phyloP scores from a whole-genome alignment of 345 rosid genomes.

The Arabidopsis arenosa region DNA sequence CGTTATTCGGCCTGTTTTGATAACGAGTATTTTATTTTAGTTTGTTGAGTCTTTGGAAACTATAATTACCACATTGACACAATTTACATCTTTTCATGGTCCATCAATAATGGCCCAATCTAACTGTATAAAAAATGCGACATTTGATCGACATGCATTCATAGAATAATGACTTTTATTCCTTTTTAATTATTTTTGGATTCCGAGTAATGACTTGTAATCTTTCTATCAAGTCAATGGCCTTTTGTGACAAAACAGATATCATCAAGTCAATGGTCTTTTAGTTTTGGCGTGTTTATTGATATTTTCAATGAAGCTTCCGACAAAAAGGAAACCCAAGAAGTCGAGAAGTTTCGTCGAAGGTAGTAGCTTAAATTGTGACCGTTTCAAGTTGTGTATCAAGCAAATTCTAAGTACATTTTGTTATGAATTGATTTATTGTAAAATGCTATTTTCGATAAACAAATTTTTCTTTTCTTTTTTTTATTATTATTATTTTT shows the following conservation, averaged over 20 bases:
- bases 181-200: neutral
- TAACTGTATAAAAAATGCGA: neutral
- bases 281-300: conserved; percentile 31
- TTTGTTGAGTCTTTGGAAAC: neutral
- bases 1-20: no score
- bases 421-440: neutral
- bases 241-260: neutral
- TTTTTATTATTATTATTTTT: no score
- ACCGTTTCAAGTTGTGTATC: neutral
- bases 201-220: neutral
- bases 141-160: neutral
- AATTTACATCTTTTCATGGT: neutral
- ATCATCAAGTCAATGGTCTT: conserved; percentile 37
- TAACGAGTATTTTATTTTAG: neutral
- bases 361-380: conserved; percentile 22
- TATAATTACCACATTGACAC: neutral
- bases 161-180: neutral
- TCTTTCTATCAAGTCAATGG: neutral
- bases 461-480: no score
- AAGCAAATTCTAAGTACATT: neutral
- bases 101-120: conserved; percentile 14
- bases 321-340: conserved; percentile 1
- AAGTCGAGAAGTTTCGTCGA: conserved; percentile 27
- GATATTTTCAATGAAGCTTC: conserved; percentile 17
- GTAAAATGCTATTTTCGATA: neutral